Evolutionary conservation across 441 rosid genomes (phyloP).

Genomic region (Euphorbia schlechtendalii): DNA sequence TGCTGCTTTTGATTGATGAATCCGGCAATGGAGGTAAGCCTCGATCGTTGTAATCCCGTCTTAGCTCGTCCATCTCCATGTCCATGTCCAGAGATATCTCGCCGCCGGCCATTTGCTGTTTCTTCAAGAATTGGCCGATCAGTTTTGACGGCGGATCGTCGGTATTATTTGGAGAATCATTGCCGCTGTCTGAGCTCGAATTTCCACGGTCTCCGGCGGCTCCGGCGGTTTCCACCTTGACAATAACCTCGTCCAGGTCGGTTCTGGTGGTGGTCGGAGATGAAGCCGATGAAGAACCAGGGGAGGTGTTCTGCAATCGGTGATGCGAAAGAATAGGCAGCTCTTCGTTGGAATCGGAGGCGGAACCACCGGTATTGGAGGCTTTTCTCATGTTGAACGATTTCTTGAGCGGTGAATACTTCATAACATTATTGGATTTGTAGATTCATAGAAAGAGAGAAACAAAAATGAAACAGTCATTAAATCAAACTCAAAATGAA

Average conservation of each 20-base stretch:
- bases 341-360: constrained; percentile 20
- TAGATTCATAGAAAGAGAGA: no score
- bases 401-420: constrained; percentile 29
- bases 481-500: no score
- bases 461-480: no score
- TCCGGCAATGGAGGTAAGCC: constrained; percentile 15
- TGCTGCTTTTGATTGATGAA: constrained; percentile 1
- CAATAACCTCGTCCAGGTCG: constrained; percentile 17
- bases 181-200: neutral
- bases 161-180: neutral
- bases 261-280: neutral
- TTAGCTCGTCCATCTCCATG: constrained; percentile 45
- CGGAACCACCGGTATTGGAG: constrained; percentile 6
- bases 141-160: constrained; percentile 34
- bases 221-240: constrained; percentile 26
- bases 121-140: constrained; percentile 32
- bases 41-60: neutral
- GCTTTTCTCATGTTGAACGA: constrained; percentile 27
- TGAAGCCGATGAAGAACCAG: neutral
- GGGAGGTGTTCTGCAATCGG: neutral
- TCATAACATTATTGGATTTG: constrained; percentile 20
- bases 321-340: constrained; percentile 37
- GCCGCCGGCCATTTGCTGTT: constrained; percentile 25
- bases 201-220: constrained; percentile 16
- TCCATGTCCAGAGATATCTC: constrained; percentile 53